Evolutionary conservation across 805 yeast species (phyloP).

Genomic region (Pichia membranifaciens): DNA sequence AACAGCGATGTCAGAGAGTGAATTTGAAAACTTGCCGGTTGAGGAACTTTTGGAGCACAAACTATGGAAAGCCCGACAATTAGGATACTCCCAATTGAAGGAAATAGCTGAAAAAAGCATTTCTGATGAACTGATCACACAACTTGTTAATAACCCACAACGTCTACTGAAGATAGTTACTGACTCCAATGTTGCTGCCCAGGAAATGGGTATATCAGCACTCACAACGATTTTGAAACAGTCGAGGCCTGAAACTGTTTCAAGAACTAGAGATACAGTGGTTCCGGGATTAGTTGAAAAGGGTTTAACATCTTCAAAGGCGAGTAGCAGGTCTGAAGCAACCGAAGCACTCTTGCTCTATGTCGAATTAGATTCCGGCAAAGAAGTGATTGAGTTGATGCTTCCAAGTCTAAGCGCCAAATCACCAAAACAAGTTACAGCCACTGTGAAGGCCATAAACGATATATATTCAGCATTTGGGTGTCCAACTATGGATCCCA

Average conservation of each 20-base stretch:
- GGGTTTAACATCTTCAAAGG: slow-evolving; percentile 68
- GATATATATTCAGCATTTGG: slow-evolving; percentile 60
- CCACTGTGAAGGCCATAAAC: slow-evolving; percentile 50
- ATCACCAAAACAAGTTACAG: slow-evolving; percentile 74
- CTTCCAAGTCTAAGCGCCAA: slow-evolving; percentile 55
- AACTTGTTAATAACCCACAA: slow-evolving; percentile 47
- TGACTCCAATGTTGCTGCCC: slow-evolving; percentile 88
- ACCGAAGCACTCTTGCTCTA: slow-evolving; percentile 55
- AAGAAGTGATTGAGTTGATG: slow-evolving; percentile 60
- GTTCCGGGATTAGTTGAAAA: slow-evolving; percentile 66
- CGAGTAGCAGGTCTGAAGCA: slow-evolving; percentile 64
- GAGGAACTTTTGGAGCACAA: slow-evolving; percentile 7
- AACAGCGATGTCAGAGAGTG: slow-evolving; percentile 4
- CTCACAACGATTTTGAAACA: slow-evolving; percentile 48
- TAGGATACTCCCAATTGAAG: slow-evolving; percentile 4
- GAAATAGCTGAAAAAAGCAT: slow-evolving; percentile 1
- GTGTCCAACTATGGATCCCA: slow-evolving; percentile 52
- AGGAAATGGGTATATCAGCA: slow-evolving; percentile 68
- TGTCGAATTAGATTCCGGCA: slow-evolving; percentile 62
- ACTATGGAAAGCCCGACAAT: slow-evolving; percentile 10
- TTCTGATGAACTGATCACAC: neutral
- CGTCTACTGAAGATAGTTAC: slow-evolving; percentile 51
- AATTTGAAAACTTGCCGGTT: slow-evolving; percentile 1
- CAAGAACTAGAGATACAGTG: slow-evolving; percentile 37
- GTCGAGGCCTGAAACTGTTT: slow-evolving; percentile 44